phyloP scores from a whole-genome alignment of 768 basidiomycete species.

The Hortiboletus flavorubellus region DNA sequence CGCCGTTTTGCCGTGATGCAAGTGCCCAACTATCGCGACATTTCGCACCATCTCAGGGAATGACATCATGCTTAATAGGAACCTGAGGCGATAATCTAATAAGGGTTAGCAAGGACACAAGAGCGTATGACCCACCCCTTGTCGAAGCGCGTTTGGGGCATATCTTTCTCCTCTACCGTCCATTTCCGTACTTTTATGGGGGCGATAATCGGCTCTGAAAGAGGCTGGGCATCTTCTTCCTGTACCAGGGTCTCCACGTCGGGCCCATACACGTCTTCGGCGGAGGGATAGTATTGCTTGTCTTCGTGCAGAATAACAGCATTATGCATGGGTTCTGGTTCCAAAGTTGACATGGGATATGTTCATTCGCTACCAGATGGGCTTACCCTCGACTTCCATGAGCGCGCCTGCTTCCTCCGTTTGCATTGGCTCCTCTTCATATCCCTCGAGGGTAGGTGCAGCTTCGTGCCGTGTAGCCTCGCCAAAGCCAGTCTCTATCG shows the following conservation, averaged over 20 bases:
- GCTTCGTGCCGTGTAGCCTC: conserved; percentile 35
- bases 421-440: conserved; percentile 66
- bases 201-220: conserved; percentile 92
- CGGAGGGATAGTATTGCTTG: conserved; percentile 96
- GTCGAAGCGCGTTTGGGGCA: conserved; percentile 97
- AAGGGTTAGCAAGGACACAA: conserved; percentile 1
- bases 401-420: conserved; percentile 58
- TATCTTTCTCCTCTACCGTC: conserved; percentile 91
- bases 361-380: background rate
- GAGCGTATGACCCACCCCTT: conserved; percentile 64
- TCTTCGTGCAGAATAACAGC: conserved; percentile 93
- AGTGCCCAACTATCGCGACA: conserved; percentile 91
- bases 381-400: conserved; percentile 83
- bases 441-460: conserved; percentile 73
- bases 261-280: conserved; percentile 85
- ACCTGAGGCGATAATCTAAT: conserved; percentile 47
- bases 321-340: conserved; percentile 69
- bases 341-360: conserved; percentile 6
- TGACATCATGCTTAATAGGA: conserved; percentile 84
- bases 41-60: conserved; percentile 96
- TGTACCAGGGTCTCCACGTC: conserved; percentile 97
- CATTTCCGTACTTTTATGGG: conserved; percentile 95
- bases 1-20: conserved; percentile 98
- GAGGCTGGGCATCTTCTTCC: conserved; percentile 95
- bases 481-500: conserved; percentile 49